These are phyloP conservation scores for Zoysia japonica DNA, from an alignment of 176 grass and related monocot species.

Conservation along the genomic window DNA sequence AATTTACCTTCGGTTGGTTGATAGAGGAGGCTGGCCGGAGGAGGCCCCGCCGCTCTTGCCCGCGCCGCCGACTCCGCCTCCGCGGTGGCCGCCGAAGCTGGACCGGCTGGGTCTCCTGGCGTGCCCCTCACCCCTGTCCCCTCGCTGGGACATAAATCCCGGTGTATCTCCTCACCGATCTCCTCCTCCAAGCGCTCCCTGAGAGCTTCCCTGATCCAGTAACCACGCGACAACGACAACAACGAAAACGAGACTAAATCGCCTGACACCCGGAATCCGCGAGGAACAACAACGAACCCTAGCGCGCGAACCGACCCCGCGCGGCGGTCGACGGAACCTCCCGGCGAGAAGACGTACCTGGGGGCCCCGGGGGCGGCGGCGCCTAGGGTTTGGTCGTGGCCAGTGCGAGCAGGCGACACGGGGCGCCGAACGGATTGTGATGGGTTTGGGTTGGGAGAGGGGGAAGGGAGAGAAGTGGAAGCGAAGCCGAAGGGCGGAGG, in stretches of 20 bases:
- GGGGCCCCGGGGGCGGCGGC: slow-evolving; percentile 55
- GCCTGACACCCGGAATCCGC: slow-evolving; percentile 8
- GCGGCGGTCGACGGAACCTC: not conserved
- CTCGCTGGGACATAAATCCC: slow-evolving; percentile 90
- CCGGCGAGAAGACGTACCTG: slow-evolving; percentile 29
- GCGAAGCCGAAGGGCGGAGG: slow-evolving; percentile 25
- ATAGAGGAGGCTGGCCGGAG: slow-evolving; percentile 46
- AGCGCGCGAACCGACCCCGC: not conserved
- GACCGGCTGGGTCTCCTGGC: slow-evolving; percentile 79
- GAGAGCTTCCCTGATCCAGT: slow-evolving; percentile 45
- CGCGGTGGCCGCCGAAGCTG: slow-evolving; percentile 65
- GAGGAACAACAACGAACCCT: slow-evolving; percentile 14
- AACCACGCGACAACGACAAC: not conserved
- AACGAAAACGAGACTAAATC: not conserved
- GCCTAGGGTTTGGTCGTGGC: slow-evolving; percentile 61
- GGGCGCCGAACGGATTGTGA: slow-evolving; percentile 28
- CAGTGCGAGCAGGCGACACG: slow-evolving; percentile 42
- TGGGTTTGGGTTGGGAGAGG: slow-evolving; percentile 39
- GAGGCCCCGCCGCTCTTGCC: slow-evolving; percentile 40
- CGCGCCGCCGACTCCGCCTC: slow-evolving; percentile 61
- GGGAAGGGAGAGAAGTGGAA: slow-evolving; percentile 37
- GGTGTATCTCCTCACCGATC: slow-evolving; percentile 41
- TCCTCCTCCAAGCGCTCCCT: slow-evolving; percentile 40
- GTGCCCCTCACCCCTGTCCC: slow-evolving; percentile 71
- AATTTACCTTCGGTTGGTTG: slow-evolving; percentile 68